Base-by-base conservation (phyloP, 768 basidiomycete species). In the Crassisporium funariophilum region DNA sequence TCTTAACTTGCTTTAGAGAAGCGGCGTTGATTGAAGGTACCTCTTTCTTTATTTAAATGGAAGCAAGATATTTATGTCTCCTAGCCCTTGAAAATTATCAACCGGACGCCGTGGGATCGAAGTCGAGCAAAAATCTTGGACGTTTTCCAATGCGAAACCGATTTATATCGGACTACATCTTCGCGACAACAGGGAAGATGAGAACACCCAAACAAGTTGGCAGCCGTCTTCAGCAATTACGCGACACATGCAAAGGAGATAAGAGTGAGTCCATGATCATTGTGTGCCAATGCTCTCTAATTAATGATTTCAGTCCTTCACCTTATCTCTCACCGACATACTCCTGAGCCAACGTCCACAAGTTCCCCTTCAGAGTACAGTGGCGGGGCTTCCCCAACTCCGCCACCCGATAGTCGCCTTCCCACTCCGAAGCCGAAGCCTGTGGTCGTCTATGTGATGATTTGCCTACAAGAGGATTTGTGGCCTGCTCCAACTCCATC, bases 161-260 rank as follows among this genome's bases (percentile, higher is more conserved):
- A 34, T 89, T 87, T 68, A 83, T 88, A 49, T 86, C 87, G 45
- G 83, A 88, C 49, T 82, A 84, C 60, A 88, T 90, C 56, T 79
- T 73, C 58, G 70, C 71, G 24, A 71, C 69, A 35, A 89, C 87
- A 1, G 83, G 85, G 8, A 81, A 83, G 61, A 70, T 71, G 52
- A 75, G 87, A 54, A 83, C 83, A 7, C 78, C 87, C 9, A 88
- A 88, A 62, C 87, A 88, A 67, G 86, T 89, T 25, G 86, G 87
- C 51, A 86, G 83, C 60, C 84, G 87, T 41, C 70, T 90, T 35
- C 87, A 90, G 58, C 87, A 88, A 57, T 73, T 90, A 45, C 73
- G 86, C 48, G 86, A 89, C 58, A 84, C 85, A 1, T 77, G 81
- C 52, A 76, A 77, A 58, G 78, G 78, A 21, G 59, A 62, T 11